phyloP scores from a whole-genome alignment of 2,329 filamentous ascomycete genomes.

The Arthrobotrys entomopaga region DNA sequence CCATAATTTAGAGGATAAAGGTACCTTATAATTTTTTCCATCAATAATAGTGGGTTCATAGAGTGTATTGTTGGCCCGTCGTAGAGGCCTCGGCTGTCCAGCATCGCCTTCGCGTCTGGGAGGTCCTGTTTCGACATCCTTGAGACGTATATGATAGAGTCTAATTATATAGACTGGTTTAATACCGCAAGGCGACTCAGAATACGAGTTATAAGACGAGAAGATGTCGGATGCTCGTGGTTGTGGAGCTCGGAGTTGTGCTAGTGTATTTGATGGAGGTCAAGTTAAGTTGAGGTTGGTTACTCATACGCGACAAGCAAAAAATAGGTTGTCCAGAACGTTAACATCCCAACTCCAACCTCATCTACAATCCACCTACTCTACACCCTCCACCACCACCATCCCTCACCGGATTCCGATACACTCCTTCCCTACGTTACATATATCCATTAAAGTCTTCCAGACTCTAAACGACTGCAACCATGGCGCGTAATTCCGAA shows the following conservation, averaged over 20 bases:
- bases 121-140: conserved; percentile 56
- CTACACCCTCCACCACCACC: conserved; percentile 2
- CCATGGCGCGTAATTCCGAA: conserved; percentile 69
- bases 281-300: conserved; percentile 9
- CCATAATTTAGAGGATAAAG: background rate
- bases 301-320: conserved; percentile 51
- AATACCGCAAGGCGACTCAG: conserved; percentile 24
- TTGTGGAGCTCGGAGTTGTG: conserved; percentile 23
- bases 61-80: conserved; percentile 59
- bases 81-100: conserved; percentile 59
- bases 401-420: background rate
- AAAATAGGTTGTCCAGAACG: conserved; percentile 14
- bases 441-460: background rate
- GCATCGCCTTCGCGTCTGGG: conserved; percentile 58
- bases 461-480: conserved; percentile 8
- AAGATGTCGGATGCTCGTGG: conserved; percentile 17
- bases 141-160: background rate
- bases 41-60: conserved; percentile 58
- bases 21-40: conserved; percentile 59
- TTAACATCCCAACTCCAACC: conserved; percentile 3
- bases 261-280: background rate
- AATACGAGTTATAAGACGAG: background rate
- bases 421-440: background rate
- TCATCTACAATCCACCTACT: conserved; percentile 8
- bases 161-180: background rate